A percentile compares a stretch with the other conserved stretches of the same genome.
Evolutionary conservation across 176 grass and related monocot species (phyloP).

Genomic region (Poa annua): DNA sequence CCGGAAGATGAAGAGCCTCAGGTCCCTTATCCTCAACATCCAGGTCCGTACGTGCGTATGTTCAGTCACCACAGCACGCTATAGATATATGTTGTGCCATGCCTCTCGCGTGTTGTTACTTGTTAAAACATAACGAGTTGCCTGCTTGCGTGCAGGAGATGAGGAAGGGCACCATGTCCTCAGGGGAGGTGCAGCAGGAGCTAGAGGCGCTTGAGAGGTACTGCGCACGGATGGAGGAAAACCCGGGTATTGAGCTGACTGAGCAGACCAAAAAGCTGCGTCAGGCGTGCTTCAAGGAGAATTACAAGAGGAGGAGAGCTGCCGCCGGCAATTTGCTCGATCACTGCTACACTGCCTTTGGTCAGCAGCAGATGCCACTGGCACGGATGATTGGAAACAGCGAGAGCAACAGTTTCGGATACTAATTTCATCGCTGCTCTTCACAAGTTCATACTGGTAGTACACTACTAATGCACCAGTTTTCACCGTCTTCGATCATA

Average conservation of each 20-base stretch:
- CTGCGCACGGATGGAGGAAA: conserved; percentile 63
- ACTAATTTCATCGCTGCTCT: background rate
- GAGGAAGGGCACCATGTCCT: conserved; percentile 45
- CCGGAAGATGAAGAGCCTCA: conserved; percentile 95
- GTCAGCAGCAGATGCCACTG: background rate
- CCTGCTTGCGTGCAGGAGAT: conserved; percentile 49
- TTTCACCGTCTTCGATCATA: background rate
- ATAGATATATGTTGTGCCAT: background rate
- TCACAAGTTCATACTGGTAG: background rate
- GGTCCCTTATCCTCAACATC: conserved; percentile 71
- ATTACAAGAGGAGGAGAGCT: conserved; percentile 45
- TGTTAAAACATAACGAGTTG: background rate
- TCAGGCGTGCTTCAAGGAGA: conserved; percentile 79
- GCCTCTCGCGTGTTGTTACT: background rate
- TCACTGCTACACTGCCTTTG: background rate
- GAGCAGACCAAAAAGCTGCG: conserved; percentile 80
- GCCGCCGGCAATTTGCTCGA: conserved; percentile 17
- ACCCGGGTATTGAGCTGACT: conserved; percentile 65
- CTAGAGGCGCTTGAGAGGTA: conserved; percentile 57
- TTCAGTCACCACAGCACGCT: background rate
- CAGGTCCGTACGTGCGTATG: conserved; percentile 43
- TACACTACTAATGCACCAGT: background rate
- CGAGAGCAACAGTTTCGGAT: background rate
- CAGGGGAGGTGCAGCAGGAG: conserved; percentile 45
- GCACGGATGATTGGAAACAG: background rate